Base-by-base conservation (phyloP, 1,139 yeast species). In the Candida sp. region DNA sequence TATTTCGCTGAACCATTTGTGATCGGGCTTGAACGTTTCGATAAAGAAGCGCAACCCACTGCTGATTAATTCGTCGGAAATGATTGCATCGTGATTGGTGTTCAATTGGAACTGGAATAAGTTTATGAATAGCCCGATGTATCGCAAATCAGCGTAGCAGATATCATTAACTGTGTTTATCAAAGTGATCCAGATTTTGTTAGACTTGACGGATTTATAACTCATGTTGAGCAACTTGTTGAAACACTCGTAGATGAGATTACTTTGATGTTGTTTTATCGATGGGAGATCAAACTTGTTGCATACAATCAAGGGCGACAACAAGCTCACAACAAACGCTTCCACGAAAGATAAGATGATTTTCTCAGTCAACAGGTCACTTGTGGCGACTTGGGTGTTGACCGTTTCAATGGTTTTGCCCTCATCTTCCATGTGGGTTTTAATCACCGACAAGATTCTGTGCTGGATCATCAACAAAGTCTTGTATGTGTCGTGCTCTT, bases 161-260 rank as follows among this genome's bases (percentile, higher is more conserved):
- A 66, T 56, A 45, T 71, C 75, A 48, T 69, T 68, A 3, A 68
- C 68, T 31, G 61, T 60, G 45, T 70, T 68, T 37, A 71, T 56
- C 40, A 72, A 56, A 25, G 64, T 54, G 3, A 71, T 60, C 75
- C 75, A 71, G 41, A 63, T 34, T 53, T 33, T 53, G 32, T 17
- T 57, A 7, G 12, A 5, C 7, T 31, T 47, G 7, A 47, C 23
- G 12, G 47, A 39, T 26, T 44, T 44, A 33, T 41, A 49, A 22
- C 48, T 46, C 6, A 50, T 28, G 12, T 49, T 49, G 7, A 55
- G 39, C 5, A 52, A n/a, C 42, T 48, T 48, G 12, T 44, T 9
- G 26, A 55, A 40, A 8, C 49, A 41, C 23, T 37, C 27, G 44
- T 48, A 37, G 11, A 53, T 45, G 23, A 39, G 17, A 8, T 32